Evolutionary conservation across 2,329 filamentous ascomycete species (phyloP).

Genomic region (Elsinoe australis): DNA sequence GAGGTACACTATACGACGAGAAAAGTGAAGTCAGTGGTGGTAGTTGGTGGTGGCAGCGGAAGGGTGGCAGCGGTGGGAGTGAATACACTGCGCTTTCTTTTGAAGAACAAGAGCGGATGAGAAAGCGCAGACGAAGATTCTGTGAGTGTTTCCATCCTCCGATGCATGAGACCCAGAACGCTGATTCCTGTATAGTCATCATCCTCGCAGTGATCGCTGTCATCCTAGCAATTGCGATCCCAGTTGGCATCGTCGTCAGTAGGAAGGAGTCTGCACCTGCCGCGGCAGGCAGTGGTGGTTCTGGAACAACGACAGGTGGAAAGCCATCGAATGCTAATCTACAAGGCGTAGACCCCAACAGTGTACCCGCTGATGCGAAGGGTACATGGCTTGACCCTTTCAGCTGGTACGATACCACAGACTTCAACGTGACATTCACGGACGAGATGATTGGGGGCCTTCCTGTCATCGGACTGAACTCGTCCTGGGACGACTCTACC

Average conservation of each 20-base stretch:
- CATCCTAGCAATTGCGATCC: slow-evolving; percentile 41
- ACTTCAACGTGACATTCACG: slow-evolving; percentile 94
- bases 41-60: slow-evolving; percentile 36
- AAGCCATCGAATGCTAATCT: slow-evolving; percentile 41
- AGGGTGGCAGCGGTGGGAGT: slow-evolving; percentile 35
- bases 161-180: neutral
- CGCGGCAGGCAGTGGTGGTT: slow-evolving; percentile 23
- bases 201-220: slow-evolving; percentile 34
- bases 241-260: slow-evolving; percentile 40
- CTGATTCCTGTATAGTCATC: no score
- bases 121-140: slow-evolving; percentile 51
- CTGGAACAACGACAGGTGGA: slow-evolving; percentile 20
- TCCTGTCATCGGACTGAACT: slow-evolving; percentile 83
- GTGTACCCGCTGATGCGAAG: slow-evolving; percentile 51
- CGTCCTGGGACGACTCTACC: slow-evolving; percentile 75
- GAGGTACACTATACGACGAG: slow-evolving; percentile 32
- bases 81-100: slow-evolving; percentile 24
- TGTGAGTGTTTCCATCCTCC: neutral
- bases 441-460: slow-evolving; percentile 73
- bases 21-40: slow-evolving; percentile 34
- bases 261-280: slow-evolving; percentile 33
- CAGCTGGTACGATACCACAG: slow-evolving; percentile 79
- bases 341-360: slow-evolving; percentile 36
- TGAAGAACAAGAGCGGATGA: slow-evolving; percentile 35
- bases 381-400: slow-evolving; percentile 81